These are phyloP conservation scores for Leucocoprinus leucothites DNA, from an alignment of 768 basidiomycete genomes.

Conservation along the genomic window DNA sequence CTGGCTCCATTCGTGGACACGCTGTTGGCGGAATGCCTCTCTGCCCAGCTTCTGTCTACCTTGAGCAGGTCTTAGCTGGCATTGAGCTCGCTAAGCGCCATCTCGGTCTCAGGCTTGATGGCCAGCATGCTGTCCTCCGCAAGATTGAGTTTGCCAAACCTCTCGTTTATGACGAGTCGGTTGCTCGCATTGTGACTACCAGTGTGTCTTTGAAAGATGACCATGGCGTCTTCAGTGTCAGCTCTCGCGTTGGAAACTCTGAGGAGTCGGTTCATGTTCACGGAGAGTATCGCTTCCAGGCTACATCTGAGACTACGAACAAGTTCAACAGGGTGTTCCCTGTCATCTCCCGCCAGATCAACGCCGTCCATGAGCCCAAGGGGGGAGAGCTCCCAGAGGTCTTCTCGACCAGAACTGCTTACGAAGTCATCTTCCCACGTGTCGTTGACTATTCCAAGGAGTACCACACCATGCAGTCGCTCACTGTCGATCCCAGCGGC, in stretches of 20 bases:
- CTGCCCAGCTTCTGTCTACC: constrained; percentile 66
- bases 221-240: constrained; percentile 43
- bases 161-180: constrained; percentile 35
- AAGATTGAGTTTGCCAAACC: constrained; percentile 52
- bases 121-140: constrained; percentile 16
- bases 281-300: constrained; percentile 42
- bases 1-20: constrained; percentile 53
- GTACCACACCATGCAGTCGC: constrained; percentile 59
- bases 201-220: constrained; percentile 34
- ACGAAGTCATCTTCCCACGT: constrained; percentile 67
- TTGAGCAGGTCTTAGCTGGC: constrained; percentile 39
- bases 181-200: constrained; percentile 5
- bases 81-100: constrained; percentile 19
- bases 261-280: constrained; percentile 39
- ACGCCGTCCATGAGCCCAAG: constrained; percentile 25
- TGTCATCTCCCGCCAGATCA: constrained; percentile 29
- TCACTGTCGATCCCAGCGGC: constrained; percentile 50
- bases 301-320: constrained; percentile 24
- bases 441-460: constrained; percentile 60
- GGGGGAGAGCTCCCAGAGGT: constrained; percentile 27
- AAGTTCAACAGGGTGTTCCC: constrained; percentile 38
- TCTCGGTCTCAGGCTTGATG: constrained; percentile 1
- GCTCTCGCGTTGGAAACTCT: constrained; percentile 30
- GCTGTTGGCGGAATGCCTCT: constrained; percentile 50
- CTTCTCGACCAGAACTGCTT: constrained; percentile 55